Percentiles rank a stretch among this genome's conserved stretches.
phyloP scores from a whole-genome alignment of 192 early-diverging fungal species.

The Coemansia furcata region DNA sequence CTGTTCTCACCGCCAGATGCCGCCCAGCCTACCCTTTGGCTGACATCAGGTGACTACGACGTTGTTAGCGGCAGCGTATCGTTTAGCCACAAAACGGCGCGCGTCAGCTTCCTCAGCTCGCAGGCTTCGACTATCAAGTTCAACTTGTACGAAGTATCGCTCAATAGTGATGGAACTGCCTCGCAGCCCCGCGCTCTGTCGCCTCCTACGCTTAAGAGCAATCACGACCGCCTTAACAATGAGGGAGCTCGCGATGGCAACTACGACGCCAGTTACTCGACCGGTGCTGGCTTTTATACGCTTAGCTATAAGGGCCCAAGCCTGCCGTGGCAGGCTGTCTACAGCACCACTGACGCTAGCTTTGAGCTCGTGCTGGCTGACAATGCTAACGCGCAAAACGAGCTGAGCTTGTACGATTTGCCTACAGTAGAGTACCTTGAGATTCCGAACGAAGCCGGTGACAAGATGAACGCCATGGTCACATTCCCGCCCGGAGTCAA shows the following conservation, averaged over 20 bases:
- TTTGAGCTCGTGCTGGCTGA: conserved; percentile 60
- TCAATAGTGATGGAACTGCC: conserved; percentile 21
- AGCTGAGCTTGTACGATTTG: conserved; percentile 58
- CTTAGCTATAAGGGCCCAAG: conserved; percentile 82
- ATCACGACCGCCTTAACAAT: conserved; percentile 18
- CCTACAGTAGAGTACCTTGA: conserved; percentile 55
- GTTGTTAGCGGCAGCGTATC: conserved; percentile 53
- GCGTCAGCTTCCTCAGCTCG: conserved; percentile 52
- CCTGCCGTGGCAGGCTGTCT: conserved; percentile 73
- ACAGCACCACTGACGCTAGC: conserved; percentile 48
- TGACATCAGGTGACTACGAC: conserved; percentile 73
- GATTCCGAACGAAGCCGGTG: conserved; percentile 48
- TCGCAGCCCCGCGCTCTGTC: conserved; percentile 23
- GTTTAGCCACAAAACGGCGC: conserved; percentile 34
- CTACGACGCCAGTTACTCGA: conserved; percentile 73
- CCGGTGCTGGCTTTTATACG: conserved; percentile 67
- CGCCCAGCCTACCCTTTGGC: conserved; percentile 51
- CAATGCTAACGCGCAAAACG: conserved; percentile 53
- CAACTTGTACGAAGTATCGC: conserved; percentile 49
- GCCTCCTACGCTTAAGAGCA: conserved; percentile 28
- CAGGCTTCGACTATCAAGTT: conserved; percentile 36
- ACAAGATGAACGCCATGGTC: conserved; percentile 76
- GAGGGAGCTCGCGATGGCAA: conserved; percentile 29
- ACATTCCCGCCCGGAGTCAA: conserved; percentile 81
- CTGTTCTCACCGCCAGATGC: conserved; percentile 57